phyloP scores from a whole-genome alignment of 1,139 yeast genomes.

The Debaryomyces coudertii region DNA sequence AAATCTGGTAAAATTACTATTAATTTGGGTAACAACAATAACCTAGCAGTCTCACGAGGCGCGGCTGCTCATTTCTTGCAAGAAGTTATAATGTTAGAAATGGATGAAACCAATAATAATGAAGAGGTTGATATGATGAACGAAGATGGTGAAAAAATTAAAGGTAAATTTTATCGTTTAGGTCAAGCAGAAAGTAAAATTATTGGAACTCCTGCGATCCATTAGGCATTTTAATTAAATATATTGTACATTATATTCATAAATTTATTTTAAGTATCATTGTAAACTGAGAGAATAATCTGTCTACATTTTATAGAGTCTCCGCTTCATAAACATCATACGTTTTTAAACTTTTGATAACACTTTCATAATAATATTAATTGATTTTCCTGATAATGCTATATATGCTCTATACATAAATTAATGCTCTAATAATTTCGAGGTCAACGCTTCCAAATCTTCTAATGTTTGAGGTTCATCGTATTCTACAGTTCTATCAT shows the following conservation, averaged over 20 bases:
- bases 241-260: slow-evolving; percentile 2
- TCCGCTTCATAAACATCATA: too few relatives aligned
- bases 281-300: background rate
- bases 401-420: slow-evolving; percentile 6
- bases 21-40: slow-evolving; percentile 66
- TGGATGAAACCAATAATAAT: slow-evolving; percentile 15
- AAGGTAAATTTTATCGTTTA: slow-evolving; percentile 53
- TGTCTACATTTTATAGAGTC: too few relatives aligned
- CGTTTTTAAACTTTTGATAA: too few relatives aligned
- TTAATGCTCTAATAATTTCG: slow-evolving; percentile 49
- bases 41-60: slow-evolving; percentile 75
- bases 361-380: background rate
- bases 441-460: slow-evolving; percentile 89
- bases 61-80: slow-evolving; percentile 73
- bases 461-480: slow-evolving; percentile 90
- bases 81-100: slow-evolving; percentile 66
- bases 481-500: slow-evolving; percentile 60
- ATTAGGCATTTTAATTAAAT: slow-evolving; percentile 3
- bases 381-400: slow-evolving; percentile 4
- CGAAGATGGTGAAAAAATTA: slow-evolving; percentile 41
- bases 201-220: slow-evolving; percentile 49
- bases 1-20: slow-evolving; percentile 79
- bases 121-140: slow-evolving; percentile 35
- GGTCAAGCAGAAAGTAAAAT: slow-evolving; percentile 67
- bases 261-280: background rate